phyloP scores from a whole-genome alignment of 2,329 filamentous ascomycete species.

The Pseudogymnoascus sp. region DNA sequence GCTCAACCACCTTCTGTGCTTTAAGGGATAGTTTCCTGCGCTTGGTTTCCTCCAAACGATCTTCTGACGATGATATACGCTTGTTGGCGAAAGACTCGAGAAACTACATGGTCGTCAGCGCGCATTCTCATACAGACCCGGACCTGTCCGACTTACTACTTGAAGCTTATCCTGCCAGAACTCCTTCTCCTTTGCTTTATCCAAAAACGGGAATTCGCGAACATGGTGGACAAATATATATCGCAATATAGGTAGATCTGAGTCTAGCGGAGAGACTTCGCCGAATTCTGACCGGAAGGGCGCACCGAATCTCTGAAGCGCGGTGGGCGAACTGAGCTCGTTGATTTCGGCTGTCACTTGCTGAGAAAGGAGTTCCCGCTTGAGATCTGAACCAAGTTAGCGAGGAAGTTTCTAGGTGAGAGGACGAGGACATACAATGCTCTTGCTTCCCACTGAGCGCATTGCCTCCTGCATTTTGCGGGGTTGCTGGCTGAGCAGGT shows the following conservation, averaged over 20 bases:
- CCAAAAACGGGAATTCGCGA: slow-evolving; percentile 93
- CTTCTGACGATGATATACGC: slow-evolving; percentile 93
- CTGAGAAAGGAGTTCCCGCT: slow-evolving; percentile 84
- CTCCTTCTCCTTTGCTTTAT: slow-evolving; percentile 95
- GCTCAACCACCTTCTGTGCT: slow-evolving; percentile 88
- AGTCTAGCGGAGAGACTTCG: slow-evolving; percentile 87
- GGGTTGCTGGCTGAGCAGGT: background rate
- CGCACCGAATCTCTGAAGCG: slow-evolving; percentile 87
- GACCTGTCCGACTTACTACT: slow-evolving; percentile 54
- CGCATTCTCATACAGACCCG: slow-evolving; percentile 9
- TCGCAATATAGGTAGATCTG: slow-evolving; percentile 83
- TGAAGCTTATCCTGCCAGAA: slow-evolving; percentile 99
- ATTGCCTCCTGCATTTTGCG: slow-evolving; percentile 7
- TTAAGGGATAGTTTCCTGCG: slow-evolving; percentile 85
- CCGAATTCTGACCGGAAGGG: slow-evolving; percentile 90
- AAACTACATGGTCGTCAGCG: slow-evolving; percentile 53
- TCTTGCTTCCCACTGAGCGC: slow-evolving; percentile 90
- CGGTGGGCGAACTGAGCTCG: slow-evolving; percentile 91
- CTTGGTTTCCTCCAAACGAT: slow-evolving; percentile 93
- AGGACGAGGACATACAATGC: slow-evolving; percentile 60
- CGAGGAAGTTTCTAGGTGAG: background rate
- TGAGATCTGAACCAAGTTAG: slow-evolving; percentile 59
- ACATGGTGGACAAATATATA: slow-evolving; percentile 99
- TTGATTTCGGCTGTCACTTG: slow-evolving; percentile 86
- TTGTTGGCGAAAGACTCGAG: slow-evolving; percentile 96